Evolutionary conservation across 495 filamentous ascomycete species (phyloP).

Genomic region (Podospora australis): DNA sequence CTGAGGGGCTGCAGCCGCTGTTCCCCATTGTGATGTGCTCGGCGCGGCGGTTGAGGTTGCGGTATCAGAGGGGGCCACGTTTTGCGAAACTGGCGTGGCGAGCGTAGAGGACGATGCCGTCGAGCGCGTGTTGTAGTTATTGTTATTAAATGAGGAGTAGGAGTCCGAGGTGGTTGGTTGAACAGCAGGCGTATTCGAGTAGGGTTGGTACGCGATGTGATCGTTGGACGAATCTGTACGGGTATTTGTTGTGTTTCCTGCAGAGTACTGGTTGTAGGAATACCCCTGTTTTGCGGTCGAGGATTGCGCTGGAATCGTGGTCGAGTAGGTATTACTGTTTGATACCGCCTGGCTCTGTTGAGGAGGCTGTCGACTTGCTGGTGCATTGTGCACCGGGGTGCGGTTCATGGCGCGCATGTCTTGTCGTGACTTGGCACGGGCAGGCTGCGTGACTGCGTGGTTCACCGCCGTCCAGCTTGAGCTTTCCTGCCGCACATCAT

Average conservation of each 20-base stretch:
- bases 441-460: conserved; percentile 14
- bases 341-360: conserved; percentile 6
- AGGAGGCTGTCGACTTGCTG: conserved; percentile 6
- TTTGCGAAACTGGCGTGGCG: conserved; percentile 14
- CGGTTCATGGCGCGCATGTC: conserved; percentile 13
- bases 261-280: conserved; percentile 18
- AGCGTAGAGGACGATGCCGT: conserved; percentile 10
- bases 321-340: conserved; percentile 6
- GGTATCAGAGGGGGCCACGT: conserved; percentile 18
- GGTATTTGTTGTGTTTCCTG: conserved; percentile 5
- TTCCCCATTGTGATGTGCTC: conserved; percentile 21
- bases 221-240: conserved; percentile 16
- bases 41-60: conserved; percentile 12
- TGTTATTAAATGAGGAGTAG: conserved; percentile 21
- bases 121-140: conserved; percentile 14
- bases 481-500: conserved; percentile 13
- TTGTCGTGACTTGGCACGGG: conserved; percentile 21
- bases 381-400: conserved; percentile 17
- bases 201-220: conserved; percentile 20
- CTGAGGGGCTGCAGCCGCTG: conserved; percentile 11
- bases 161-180: conserved; percentile 11
- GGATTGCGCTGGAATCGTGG: conserved; percentile 5
- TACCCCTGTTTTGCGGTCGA: conserved; percentile 14
- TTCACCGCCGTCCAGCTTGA: conserved; percentile 14
- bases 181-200: conserved; percentile 9